Percentiles rank a stretch among this genome's conserved stretches.
phyloP scores from a whole-genome alignment of 345 rosid species.

The Gossypium rotundifolium region DNA sequence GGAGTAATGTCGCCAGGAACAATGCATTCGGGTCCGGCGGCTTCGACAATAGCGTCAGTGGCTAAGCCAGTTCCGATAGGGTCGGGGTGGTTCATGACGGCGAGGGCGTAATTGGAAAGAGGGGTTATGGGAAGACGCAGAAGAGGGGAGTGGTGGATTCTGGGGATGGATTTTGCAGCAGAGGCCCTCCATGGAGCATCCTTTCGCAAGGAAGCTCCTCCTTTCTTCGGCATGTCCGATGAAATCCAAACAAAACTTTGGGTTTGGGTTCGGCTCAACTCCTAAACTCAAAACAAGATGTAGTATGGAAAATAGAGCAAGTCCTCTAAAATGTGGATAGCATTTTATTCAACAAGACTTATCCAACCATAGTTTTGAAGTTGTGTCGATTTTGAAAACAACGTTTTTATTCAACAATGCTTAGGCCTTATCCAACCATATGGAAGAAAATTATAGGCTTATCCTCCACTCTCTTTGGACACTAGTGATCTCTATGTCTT shows the following conservation, averaged over 20 bases:
- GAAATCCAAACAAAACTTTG: background rate
- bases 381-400: too few relatives aligned
- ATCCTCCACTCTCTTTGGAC: too few relatives aligned
- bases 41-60: conserved; percentile 63
- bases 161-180: conserved; percentile 57
- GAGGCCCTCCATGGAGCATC: conserved; percentile 89
- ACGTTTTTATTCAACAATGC: too few relatives aligned
- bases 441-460: too few relatives aligned
- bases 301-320: too few relatives aligned
- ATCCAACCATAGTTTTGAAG: too few relatives aligned
- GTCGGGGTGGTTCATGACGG: conserved; percentile 75
- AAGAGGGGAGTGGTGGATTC: conserved; percentile 61
- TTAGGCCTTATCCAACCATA: too few relatives aligned
- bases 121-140: conserved; percentile 52
- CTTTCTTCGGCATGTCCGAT: conserved; percentile 52
- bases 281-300: background rate
- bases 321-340: too few relatives aligned
- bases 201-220: conserved; percentile 47
- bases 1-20: conserved; percentile 85
- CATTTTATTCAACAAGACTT: too few relatives aligned
- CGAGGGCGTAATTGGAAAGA: conserved; percentile 47
- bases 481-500: too few relatives aligned
- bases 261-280: background rate
- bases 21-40: conserved; percentile 86
- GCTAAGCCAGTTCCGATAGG: conserved; percentile 80